Percentiles rank a stretch among this genome's conserved stretches.
Evolutionary conservation across 1,284 basidiomycete species (phyloP).

Genomic region (Tilletiopsis washingtonensis): DNA sequence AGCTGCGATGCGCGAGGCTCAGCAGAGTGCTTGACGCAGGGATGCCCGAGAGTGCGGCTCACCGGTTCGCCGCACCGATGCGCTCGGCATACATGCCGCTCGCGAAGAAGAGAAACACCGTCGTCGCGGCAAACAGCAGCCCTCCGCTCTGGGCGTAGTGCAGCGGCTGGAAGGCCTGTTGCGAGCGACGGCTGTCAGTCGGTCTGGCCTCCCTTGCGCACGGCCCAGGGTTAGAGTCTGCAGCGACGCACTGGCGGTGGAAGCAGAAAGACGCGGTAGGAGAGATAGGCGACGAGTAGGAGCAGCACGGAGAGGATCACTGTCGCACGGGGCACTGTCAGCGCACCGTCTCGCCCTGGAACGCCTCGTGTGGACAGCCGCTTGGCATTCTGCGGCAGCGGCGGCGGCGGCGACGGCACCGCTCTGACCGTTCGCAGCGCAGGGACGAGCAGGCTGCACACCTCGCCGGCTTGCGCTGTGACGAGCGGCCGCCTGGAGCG

Average conservation of each 20-base stretch:
- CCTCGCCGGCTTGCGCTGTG: too few relatives aligned
- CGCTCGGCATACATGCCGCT: conserved; percentile 94
- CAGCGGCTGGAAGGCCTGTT: conserved; percentile 5
- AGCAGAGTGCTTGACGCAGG: neutral
- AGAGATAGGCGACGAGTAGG: conserved; percentile 62
- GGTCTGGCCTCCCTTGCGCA: neutral
- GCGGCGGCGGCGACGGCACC: too few relatives aligned
- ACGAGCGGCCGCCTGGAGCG: too few relatives aligned
- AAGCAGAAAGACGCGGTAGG: conserved; percentile 65
- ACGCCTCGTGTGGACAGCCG: too few relatives aligned
- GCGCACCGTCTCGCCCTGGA: too few relatives aligned
- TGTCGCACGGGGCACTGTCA: too few relatives aligned
- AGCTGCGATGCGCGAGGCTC: conserved; percentile 47
- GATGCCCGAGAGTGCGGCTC: conserved; percentile 16
- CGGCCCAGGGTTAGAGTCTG: too few relatives aligned
- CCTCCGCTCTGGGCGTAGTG: conserved; percentile 32
- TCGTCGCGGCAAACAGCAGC: conserved; percentile 54
- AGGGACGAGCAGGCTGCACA: too few relatives aligned
- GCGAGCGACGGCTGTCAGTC: neutral
- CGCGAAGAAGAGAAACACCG: conserved; percentile 87
- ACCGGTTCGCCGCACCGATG: conserved; percentile 93
- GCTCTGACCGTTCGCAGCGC: too few relatives aligned
- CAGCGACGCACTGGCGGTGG: conserved; percentile 44
- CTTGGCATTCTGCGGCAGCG: too few relatives aligned
- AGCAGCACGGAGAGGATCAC: conserved; percentile 61